Conservation (phyloP, 2,329 filamentous ascomycete species). For the Rutstroemia sp. region DNA sequence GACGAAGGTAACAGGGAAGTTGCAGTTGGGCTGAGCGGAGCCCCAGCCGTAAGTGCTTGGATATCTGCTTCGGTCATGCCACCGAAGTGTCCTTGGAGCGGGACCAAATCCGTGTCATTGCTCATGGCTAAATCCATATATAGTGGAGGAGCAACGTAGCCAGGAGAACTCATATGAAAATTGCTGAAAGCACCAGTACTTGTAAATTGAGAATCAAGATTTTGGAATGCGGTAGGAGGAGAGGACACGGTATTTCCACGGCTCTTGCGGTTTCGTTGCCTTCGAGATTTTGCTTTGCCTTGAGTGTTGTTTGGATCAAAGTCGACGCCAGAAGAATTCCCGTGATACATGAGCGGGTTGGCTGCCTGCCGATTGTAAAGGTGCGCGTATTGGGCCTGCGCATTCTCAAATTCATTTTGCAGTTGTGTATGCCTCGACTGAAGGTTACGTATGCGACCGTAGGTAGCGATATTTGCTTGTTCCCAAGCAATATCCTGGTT, state of each 20-base stretch:
- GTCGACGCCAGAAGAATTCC: conserved; percentile 29
- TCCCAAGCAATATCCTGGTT: conserved; percentile 29
- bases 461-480: conserved; percentile 20
- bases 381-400: conserved; percentile 14
- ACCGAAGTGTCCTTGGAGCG: conserved; percentile 30
- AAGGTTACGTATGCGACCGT: conserved; percentile 18
- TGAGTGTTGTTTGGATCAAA: conserved; percentile 24
- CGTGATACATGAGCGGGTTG: conserved; percentile 26
- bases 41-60: conserved; percentile 52
- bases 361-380: conserved; percentile 20
- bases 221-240: conserved; percentile 22
- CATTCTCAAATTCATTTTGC: conserved; percentile 16
- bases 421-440: conserved; percentile 21
- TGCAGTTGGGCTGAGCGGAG: conserved; percentile 71
- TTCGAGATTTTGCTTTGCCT: conserved; percentile 31
- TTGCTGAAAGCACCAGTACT: conserved; percentile 36
- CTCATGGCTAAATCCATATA: conserved; percentile 32
- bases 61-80: conserved; percentile 55
- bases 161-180: conserved; percentile 33
- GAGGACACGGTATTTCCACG: conserved; percentile 32
- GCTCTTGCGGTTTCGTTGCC: conserved; percentile 33
- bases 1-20: conserved; percentile 66
- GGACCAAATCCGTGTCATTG: conserved; percentile 26
- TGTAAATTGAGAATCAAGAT: conserved; percentile 31
- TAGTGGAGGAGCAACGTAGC: conserved; percentile 45